Base-by-base conservation (phyloP, 2,329 filamentous ascomycete species). In the Epichloe coenophiala region DNA sequence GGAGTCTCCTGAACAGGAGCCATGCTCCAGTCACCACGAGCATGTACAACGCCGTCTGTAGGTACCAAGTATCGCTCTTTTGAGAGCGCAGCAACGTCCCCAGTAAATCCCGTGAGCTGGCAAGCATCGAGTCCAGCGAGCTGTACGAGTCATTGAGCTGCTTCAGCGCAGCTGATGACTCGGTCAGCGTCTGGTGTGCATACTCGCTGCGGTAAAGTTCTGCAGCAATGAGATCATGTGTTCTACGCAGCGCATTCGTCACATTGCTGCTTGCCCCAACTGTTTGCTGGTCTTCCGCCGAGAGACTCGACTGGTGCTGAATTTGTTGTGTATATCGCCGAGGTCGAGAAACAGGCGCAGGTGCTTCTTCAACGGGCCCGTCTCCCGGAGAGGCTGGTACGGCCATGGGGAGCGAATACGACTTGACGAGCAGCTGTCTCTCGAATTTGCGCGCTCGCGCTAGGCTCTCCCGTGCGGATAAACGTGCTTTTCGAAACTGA, bases 31-130 rank as follows among this genome's bases (percentile, higher is more conserved):
- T 96, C 5, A 71, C 78, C 21, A 85, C 61, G 15, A 97, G 76
- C 58, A 96, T 75, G 63, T 90, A 94, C 57, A 97, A 82, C 2
- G 90, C 81, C 37, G 87, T 94, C 68, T 93, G 86, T 37, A 98
- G 77, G 64, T 98, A 98, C 93, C 93, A 98, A 2, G 90, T 96
- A 64, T 98, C 93, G 57, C 85, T 93, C 74, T 98, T 98, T 63
- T 94, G 88, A 56, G 87, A 93, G 54, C 81, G 80, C 45, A 97
- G 71, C 44, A 98, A 72, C 17, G 87, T 88, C 6, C 81, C 80
- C 7, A 96, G 78, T 17, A 98, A 72, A 50, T 82, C 83, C 56
- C 80, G 78, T 44, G 86, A 90, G 51, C 79, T 85, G 3, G 78
- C 74, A 38, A 98, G 75, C 62, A 96, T 76, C 12, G 79, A 78